phyloP scores from a whole-genome alignment of 2,329 filamentous ascomycete species.

The Aureobasidium sp. region DNA sequence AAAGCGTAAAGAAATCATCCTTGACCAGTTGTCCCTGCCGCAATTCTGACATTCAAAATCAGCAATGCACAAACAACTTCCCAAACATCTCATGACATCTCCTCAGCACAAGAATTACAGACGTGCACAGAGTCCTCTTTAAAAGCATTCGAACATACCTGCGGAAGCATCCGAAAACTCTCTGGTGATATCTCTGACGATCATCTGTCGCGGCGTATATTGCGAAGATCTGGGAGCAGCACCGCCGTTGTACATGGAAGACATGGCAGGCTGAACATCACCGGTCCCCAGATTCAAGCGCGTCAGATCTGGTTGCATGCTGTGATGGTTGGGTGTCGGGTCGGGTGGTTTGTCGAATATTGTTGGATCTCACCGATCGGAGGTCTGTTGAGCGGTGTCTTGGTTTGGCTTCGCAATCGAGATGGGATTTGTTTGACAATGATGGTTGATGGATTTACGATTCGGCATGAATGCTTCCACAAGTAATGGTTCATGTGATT shows the following conservation, averaged over 20 bases:
- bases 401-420: neutral
- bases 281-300: neutral
- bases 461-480: neutral
- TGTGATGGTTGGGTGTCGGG: too few relatives aligned
- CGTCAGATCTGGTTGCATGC: constrained; percentile 9
- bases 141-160: too few relatives aligned
- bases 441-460: neutral
- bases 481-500: accelerated
- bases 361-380: neutral
- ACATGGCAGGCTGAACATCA: neutral
- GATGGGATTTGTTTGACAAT: neutral
- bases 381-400: neutral
- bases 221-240: neutral
- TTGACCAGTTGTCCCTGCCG: constrained; percentile 77
- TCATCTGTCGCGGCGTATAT: neutral
- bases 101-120: too few relatives aligned
- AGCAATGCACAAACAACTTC: neutral
- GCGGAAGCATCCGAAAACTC: constrained; percentile 26
- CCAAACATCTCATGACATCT: neutral
- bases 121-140: too few relatives aligned
- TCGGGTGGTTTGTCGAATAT: neutral
- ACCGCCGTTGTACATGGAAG: neutral
- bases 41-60: constrained; percentile 35
- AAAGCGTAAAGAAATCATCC: constrained; percentile 88
- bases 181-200: constrained; percentile 26